Evolutionary conservation across 2,329 filamentous ascomycete genomes (phyloP), one percentile per base, ranked within the genome.

Genomic region (Ophiostoma populinum): DNA sequence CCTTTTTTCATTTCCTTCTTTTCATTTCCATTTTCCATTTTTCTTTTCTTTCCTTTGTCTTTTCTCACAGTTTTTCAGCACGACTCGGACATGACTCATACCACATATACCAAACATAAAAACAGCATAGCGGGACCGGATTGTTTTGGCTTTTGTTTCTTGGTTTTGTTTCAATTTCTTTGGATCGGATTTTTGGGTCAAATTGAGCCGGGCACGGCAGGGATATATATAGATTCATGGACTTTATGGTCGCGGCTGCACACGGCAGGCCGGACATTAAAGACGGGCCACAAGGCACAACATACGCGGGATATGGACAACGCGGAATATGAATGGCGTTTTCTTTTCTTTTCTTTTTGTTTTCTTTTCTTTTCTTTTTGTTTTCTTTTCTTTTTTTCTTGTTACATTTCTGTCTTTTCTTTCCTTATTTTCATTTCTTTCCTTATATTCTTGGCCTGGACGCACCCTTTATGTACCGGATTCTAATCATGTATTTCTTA

Each of bases 311-410:
- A n/a, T n/a, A n/a, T n/a, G n/a, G n/a, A n/a, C n/a, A n/a, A n/a
- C n/a, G n/a, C n/a, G n/a, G n/a, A n/a, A n/a, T n/a, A n/a, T n/a
- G n/a, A n/a, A n/a, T n/a, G n/a, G n/a, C n/a, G n/a, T 19, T 25
- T 26, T 3, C 20, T 43, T 42, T 47, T 43, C 45, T 38, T 40
- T 41, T 35, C 20, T 37, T 36, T 31, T 41, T 42, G 42, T 38
- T 40, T 33, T 39, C 36, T 28, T 39, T 12, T 31, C 24, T 38
- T 31, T 24, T 32, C 18, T 31, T 9, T 34, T 18, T 27, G 13
- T 38, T 17, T 34, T 36, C 4, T 18, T 34, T 32, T 25, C 9
- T 12, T 32, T 31, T 19, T 35, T 27, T 19, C 17, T 18, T 27
- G 19, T 29, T 33, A 20, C 20, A 16, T 30, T 12, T 7, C n/a